phyloP scores from a whole-genome alignment of 208 protist genomes.

The Leishmania martiniquensis region DNA sequence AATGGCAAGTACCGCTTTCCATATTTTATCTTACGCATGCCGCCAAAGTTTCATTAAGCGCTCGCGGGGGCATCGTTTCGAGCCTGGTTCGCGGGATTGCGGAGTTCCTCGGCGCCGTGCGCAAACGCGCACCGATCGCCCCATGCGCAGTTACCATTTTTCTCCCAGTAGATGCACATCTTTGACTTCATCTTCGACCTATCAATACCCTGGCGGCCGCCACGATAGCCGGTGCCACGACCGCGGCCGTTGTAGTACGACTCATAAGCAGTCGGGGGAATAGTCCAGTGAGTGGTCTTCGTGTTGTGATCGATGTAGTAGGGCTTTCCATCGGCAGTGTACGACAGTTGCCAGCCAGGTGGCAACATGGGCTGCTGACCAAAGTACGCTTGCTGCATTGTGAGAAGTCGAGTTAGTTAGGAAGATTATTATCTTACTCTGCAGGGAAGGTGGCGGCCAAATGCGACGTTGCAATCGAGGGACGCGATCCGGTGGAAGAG shows the following conservation, averaged over 20 bases:
- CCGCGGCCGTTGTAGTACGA: conserved; percentile 40
- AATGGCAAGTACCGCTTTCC: conserved; percentile 11
- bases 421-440: conserved; percentile 30
- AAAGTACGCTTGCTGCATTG: conserved; percentile 71
- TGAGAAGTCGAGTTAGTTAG: conserved; percentile 19
- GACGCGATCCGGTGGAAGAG: conserved; percentile 2
- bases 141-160: conserved; percentile 82
- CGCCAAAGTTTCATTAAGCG: background rate
- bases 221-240: conserved; percentile 34
- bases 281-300: conserved; percentile 84
- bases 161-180: conserved; percentile 90
- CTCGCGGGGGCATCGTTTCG: conserved; percentile 23
- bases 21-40: conserved; percentile 8
- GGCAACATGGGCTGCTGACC: conserved; percentile 58
- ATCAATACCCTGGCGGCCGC: conserved; percentile 69
- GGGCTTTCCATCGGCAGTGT: conserved; percentile 66
- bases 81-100: conserved; percentile 21
- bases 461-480: background rate
- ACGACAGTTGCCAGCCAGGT: conserved; percentile 79
- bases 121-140: conserved; percentile 87
- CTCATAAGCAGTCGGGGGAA: conserved; percentile 48
- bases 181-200: conserved; percentile 82
- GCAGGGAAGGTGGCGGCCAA: background rate
- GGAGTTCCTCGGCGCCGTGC: conserved; percentile 73
- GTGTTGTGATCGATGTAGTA: conserved; percentile 91